Conservation (phyloP, 108 stramenopile genomes). For the Nitzschia sp. region DNA sequence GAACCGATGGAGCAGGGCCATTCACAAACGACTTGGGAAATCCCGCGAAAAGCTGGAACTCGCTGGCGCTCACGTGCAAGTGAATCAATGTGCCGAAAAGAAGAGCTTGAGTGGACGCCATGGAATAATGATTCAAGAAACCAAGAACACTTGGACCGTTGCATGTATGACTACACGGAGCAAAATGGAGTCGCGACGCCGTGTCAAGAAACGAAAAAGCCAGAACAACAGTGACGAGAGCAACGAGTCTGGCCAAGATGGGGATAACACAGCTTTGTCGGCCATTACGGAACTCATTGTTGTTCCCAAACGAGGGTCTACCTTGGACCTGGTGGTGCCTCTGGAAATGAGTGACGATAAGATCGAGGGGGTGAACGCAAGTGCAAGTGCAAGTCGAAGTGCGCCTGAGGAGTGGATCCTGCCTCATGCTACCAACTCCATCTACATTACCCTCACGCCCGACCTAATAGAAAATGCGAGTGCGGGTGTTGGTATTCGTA, state of each 20-base stretch:
- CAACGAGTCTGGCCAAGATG: background rate
- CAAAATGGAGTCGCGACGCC: background rate
- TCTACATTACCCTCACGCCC: conserved; percentile 2
- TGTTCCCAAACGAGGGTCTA: conserved; percentile 28
- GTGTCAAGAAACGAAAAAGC: conserved; percentile 2
- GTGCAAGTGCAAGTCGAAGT: too few species aligned
- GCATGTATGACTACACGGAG: conserved; percentile 2
- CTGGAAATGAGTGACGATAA: background rate
- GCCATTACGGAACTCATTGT: background rate
- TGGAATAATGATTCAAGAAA: conserved; percentile 34
- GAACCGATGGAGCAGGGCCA: background rate
- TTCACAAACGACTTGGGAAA: background rate
- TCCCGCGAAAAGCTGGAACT: conserved; percentile 14
- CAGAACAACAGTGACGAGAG: background rate
- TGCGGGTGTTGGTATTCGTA: too few species aligned
- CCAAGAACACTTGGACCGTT: conserved; percentile 29
- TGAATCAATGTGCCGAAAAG: conserved; percentile 17
- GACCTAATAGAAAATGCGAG: too few species aligned
- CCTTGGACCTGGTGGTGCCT: conserved; percentile 18
- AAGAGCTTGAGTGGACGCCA: conserved; percentile 11
- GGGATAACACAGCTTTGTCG: too few species aligned
- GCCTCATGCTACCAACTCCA: background rate
- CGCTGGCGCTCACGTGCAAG: conserved; percentile 30
- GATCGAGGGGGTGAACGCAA: too few species aligned
- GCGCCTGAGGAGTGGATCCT: background rate